Evolutionary conservation across 208 protist genomes (phyloP), one percentile per base, ranked within the genome.

Genomic region (Eutreptiella sp.): DNA sequence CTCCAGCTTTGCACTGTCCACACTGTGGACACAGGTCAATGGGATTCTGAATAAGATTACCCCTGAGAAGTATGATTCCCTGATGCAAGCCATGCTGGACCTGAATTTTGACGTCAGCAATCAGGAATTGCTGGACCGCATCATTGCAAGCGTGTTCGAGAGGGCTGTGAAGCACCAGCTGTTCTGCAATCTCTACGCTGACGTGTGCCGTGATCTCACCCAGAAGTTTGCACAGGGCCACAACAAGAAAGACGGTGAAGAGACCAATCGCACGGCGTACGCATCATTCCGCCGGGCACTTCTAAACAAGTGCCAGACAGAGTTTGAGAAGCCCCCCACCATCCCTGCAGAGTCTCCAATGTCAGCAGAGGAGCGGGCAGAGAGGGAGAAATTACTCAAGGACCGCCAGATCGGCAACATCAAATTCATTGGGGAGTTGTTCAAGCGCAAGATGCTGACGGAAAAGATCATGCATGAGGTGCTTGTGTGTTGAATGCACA

Each of bases 401-500:
- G 28, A 7, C 9, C 16, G 35, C 16, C 45, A 50, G 29, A 33
- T 57, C 11, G 7, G n/a, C 29, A 57, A 57, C 50, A 57, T 57
- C 36, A 14, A 42, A 14, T 57, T 57, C 39, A 33, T 57, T 14
- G 50, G 50, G n/a, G 50, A 57, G 36, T 33, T 57, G 11, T 57
- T 57, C 23, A 57, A 57, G 50, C 31, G 7, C 31, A 14, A 57
- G 11, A 16, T 57, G 36, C n/a, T 57, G 11, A 57, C 50, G 9
- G 50, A 57, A 26, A 57, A 57, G 50, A 57, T 32, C 11, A 32
- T 57, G 50, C 50, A 57, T 26, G 31, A 57, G 50, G 36, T 57
- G 31, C 31, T 57, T n/a, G n/a, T n/a, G n/a, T n/a, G n/a, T n/a
- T n/a, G n/a, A n/a, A n/a, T n/a, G n/a, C n/a, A n/a, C n/a, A n/a